Percentiles rank a stretch among this genome's conserved stretches.
Evolutionary conservation across 495 filamentous ascomycete genomes (phyloP).

Genomic region (Tuber umbilicatum): DNA sequence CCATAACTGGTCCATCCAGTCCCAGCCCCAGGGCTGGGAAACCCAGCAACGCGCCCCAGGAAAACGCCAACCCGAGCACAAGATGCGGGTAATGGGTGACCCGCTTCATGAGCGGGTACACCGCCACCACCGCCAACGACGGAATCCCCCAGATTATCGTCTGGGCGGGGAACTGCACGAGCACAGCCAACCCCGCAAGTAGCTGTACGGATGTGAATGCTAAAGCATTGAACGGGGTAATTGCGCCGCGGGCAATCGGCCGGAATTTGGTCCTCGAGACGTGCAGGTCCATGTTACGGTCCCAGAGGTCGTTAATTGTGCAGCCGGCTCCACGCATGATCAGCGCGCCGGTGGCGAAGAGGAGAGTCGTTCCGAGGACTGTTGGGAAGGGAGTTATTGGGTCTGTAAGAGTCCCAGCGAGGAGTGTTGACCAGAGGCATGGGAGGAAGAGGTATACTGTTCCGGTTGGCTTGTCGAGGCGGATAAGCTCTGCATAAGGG

Average conservation of each 20-base stretch:
- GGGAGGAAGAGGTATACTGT: conserved; percentile 96
- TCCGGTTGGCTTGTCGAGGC: conserved; percentile 89
- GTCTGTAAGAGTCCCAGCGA: conserved; percentile 52
- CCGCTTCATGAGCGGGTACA: conserved; percentile 87
- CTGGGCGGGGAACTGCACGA: conserved; percentile 76
- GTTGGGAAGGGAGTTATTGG: conserved; percentile 55
- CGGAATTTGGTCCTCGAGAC: conserved; percentile 81
- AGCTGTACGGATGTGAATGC: conserved; percentile 78
- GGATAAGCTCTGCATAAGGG: conserved; percentile 87
- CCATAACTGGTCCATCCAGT: conserved; percentile 62
- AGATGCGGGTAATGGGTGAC: conserved; percentile 92
- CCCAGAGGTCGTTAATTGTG: conserved; percentile 96
- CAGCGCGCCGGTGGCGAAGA: conserved; percentile 82
- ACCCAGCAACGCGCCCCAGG: conserved; percentile 95
- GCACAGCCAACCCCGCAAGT: conserved; percentile 68
- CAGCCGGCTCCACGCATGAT: conserved; percentile 98
- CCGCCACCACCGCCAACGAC: conserved; percentile 68
- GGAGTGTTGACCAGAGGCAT: conserved; percentile 80
- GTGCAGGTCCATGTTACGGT: conserved; percentile 83
- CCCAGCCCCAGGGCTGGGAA: conserved; percentile 88
- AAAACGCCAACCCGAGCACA: conserved; percentile 87
- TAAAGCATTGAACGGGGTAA: conserved; percentile 66
- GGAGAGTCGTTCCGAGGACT: conserved; percentile 57
- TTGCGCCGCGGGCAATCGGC: conserved; percentile 79
- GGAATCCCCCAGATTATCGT: conserved; percentile 87